Evolutionary conservation across 768 basidiomycete species (phyloP), one percentile per base, ranked within the genome.

Genomic region (Termitomyces bulborhizus): DNA sequence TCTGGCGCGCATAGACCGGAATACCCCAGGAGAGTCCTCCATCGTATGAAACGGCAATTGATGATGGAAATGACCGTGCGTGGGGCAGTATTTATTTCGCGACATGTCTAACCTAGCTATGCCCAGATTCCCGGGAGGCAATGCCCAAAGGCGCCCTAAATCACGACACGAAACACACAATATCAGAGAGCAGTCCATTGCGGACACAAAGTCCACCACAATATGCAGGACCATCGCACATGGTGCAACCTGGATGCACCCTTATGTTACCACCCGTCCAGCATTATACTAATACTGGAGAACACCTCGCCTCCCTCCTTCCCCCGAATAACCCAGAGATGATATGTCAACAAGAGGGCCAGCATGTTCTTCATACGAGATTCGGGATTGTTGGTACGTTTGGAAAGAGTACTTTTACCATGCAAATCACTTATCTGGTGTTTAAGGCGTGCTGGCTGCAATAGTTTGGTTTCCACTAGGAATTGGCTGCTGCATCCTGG

Each of bases 381-480:
- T 93, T 77, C 63, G 88, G 91, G 3, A 54, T 90, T 3, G 75
- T 92, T 7, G 90, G 88, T 84, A 65, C 62, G 82, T 67, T 29
- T 12, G 4, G 4, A 11, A 68, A 15, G 13, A n/a, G 21, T 24
- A 29, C 29, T 29, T 1, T 46, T 11, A 39, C 54, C 26, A 31
- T 42, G 27, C 26, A 32, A 27, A 50, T 40, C 49, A 41, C 34
- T 62, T 46, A 44, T 47, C 24, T 46, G 29, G 47, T 49, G 37
- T 48, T 27, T 57, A 90, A 90, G 90, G 90, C 53, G 69, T 93
- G 32, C 70, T 93, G n/a, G 87, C 87, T 7, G 90, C 91, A 4
- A 71, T 93, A 26, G 73, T 93, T 56, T 93, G 89, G 90, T 93
- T 93, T 73, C 91, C 91, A 3, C 69, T 92, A 0, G 91, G 91